A percentile compares a stretch with the other conserved stretches of the same genome.
Evolutionary conservation across 2,329 filamentous ascomycete genomes (phyloP).

Genomic region (Acrodontium crateriforme): DNA sequence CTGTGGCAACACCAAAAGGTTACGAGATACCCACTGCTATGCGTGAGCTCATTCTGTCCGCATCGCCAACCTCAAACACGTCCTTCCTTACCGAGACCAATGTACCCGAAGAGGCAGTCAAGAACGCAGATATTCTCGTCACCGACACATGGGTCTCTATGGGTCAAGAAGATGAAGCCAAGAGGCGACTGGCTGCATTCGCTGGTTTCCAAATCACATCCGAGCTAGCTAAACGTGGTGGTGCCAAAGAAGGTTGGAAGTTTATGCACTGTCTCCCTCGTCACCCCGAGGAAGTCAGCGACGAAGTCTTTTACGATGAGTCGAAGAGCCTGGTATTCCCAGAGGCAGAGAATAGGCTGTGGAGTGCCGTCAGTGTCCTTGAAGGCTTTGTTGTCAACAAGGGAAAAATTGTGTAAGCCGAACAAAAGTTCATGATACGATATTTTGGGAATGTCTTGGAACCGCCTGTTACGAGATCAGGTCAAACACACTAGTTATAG

Average conservation of each 20-base stretch:
- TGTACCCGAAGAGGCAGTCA: constrained; percentile 71
- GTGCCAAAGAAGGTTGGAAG: constrained; percentile 79
- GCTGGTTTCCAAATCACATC: constrained; percentile 82
- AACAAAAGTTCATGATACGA: too few relatives aligned
- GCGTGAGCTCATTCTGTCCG: constrained; percentile 54
- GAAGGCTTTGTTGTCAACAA: constrained; percentile 93
- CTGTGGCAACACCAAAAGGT: constrained; percentile 73
- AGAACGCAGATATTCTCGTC: constrained; percentile 75
- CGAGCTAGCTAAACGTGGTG: constrained; percentile 68
- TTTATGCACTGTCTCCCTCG: constrained; percentile 98
- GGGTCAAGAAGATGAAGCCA: constrained; percentile 82
- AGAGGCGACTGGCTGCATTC: constrained; percentile 67
- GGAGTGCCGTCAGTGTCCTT: constrained; percentile 69
- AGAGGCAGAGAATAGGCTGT: constrained; percentile 89
- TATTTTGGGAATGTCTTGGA: too few relatives aligned
- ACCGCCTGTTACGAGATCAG: too few relatives aligned
- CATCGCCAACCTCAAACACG: constrained; percentile 19
- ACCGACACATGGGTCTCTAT: constrained; percentile 98
- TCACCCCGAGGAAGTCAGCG: constrained; percentile 81
- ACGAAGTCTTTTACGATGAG: constrained; percentile 92
- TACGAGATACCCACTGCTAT: constrained; percentile 71
- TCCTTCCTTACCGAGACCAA: constrained; percentile 53
- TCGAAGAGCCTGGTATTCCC: constrained; percentile 75
- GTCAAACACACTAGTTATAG: too few relatives aligned
- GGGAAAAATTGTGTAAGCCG: constrained; percentile 47